These are phyloP conservation scores for Trametes maxima DNA, from an alignment of 768 basidiomycete genomes.

Conservation along the genomic window DNA sequence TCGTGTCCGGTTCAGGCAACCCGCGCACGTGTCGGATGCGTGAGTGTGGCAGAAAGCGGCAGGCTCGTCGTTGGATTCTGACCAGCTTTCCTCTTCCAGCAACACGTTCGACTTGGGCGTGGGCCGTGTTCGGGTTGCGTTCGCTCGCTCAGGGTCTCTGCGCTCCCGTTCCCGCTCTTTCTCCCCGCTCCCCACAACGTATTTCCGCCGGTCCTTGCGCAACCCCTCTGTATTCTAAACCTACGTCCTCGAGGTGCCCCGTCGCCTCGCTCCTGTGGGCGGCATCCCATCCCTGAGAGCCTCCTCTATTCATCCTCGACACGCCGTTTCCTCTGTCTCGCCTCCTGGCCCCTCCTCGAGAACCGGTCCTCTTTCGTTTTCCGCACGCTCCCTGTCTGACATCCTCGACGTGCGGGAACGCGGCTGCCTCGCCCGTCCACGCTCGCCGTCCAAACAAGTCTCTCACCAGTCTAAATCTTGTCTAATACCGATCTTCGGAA, in stretches of 20 bases:
- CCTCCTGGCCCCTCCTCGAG: neutral
- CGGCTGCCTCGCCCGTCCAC: slow-evolving; percentile 11
- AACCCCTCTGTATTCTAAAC: neutral
- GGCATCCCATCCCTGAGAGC: neutral
- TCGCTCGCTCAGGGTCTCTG: neutral
- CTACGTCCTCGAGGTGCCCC: neutral
- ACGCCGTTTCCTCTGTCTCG: neutral
- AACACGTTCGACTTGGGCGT: too few species aligned
- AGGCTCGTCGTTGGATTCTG: too few species aligned
- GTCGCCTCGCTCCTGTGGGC: neutral
- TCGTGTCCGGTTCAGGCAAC: too few species aligned
- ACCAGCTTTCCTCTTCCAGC: too few species aligned
- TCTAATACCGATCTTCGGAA: neutral
- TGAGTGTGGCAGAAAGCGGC: too few species aligned
- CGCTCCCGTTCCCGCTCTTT: neutral
- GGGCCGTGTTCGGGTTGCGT: too few species aligned
- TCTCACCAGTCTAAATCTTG: slow-evolving; percentile 11
- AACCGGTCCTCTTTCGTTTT: neutral
- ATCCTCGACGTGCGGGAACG: slow-evolving; percentile 11
- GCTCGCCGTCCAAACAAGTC: slow-evolving; percentile 8
- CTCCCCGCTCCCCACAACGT: neutral
- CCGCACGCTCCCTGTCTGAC: neutral
- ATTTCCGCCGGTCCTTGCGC: neutral
- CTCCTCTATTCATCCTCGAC: neutral
- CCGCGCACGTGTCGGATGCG: too few species aligned